Evolutionary conservation across 345 rosid genomes (phyloP), one percentile per base, ranked within the genome.

Genomic region (Cardamine occulta): DNA sequence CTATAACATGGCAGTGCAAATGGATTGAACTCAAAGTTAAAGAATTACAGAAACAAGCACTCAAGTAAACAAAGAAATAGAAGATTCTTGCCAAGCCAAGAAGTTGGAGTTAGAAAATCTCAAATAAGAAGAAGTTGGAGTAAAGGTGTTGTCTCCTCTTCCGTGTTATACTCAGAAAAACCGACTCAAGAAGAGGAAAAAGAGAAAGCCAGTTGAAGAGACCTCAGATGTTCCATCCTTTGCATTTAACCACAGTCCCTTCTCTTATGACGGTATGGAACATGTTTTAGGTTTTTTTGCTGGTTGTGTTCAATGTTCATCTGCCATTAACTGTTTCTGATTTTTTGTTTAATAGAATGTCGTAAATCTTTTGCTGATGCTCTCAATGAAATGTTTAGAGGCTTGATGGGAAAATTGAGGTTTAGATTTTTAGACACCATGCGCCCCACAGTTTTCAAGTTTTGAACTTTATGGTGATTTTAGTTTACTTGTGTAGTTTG

Each of bases 1-100:
- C 98, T 64, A 74, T 91, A 42, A 80, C 52, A 85, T 93, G 96
- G 98, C 84, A 88, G 1, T 89, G 91, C 75, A 88, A 88, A 85
- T 85, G 96, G 97, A 56, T 85, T 44, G 97, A 93, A 67, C 82
- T 91, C 71, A 89, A 80, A 66, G 78, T 87, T 51, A 89, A 65
- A 77, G 85, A 89, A 57, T 15, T 87, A 39, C 78, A 84, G 74
- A 77, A 82, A 28, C 93, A 74, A 79, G 85, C 86, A 56, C 72
- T 11, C 23, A 84, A 57, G 73, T 91, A 93, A 3, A 5, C n/a
- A 28, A 28, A 28, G 29, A 28, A 28, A 3, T 28, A 2, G 26
- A 4, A 28, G 29, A 28, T 0, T 28, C 29, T 28, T 28, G 29
- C 67, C 76, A 91, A n/a, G n/a, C n/a, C n/a, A n/a, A n/a, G n/a